A percentile compares a stretch with the other conserved stretches of the same genome.
Evolutionary conservation across 2,329 filamentous ascomycete species (phyloP).

Genomic region (Fusarium incarnatum): DNA sequence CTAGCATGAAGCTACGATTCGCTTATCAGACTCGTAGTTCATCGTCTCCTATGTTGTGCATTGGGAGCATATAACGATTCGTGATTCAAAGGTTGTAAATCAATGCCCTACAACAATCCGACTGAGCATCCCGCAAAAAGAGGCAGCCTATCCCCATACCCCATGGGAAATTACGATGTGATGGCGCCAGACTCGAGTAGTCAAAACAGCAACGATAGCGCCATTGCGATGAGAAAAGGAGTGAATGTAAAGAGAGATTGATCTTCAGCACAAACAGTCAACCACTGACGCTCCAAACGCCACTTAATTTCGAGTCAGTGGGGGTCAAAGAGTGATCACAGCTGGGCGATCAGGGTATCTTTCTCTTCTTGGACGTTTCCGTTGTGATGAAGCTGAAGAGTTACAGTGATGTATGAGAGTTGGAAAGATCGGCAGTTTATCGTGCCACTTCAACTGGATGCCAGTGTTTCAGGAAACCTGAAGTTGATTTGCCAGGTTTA

Average conservation of each 20-base stretch:
- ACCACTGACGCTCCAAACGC: conserved; percentile 25
- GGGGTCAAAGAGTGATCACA: conserved; percentile 7
- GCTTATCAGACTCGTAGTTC: neutral
- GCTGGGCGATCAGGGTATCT: conserved; percentile 14
- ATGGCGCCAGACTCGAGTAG: conserved; percentile 12
- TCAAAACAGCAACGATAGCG: conserved; percentile 5
- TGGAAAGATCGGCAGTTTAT: conserved; percentile 21
- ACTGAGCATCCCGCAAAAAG: neutral
- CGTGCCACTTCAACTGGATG: conserved; percentile 1
- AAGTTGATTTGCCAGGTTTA: neutral
- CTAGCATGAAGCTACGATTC: neutral
- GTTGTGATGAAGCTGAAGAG: conserved; percentile 9
- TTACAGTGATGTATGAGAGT: conserved; percentile 1
- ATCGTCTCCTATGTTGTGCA: neutral
- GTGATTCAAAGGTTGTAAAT: neutral
- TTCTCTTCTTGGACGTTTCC: conserved; percentile 5
- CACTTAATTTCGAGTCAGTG: conserved; percentile 37
- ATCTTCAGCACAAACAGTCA: conserved; percentile 19
- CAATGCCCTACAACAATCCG: conserved; percentile 23
- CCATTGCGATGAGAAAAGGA: conserved; percentile 6
- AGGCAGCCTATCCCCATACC: conserved; percentile 14
- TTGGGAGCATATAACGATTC: neutral
- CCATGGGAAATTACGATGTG: conserved; percentile 25
- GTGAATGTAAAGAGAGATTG: conserved; percentile 13
- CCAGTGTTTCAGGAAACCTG: neutral